Base-by-base conservation (phyloP, 257 asterid genomes). In the Penstemon davidsonii region DNA sequence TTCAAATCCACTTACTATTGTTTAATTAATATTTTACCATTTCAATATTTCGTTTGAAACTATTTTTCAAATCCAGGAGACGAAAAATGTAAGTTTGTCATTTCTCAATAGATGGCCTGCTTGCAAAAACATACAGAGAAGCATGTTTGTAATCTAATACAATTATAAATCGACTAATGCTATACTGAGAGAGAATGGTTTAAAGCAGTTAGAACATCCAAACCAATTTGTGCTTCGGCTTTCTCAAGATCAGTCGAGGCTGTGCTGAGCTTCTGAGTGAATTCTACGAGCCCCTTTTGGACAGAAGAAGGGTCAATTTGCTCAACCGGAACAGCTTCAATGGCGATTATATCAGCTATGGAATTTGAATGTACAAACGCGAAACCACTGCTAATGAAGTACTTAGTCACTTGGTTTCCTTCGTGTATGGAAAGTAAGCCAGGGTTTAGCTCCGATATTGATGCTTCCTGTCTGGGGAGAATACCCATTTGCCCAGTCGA, bases 391-490 rank as follows among this genome's bases (percentile, higher is more conserved):
- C 88, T 85, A 0, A 87, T 62, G 74, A 85, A 83, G 57, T 78
- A 85, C 55, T 83, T 79, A 3, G 72, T 74, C 54, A 83, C 81
- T 36, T 77, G 78, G 49, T 78, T 64, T 6, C 76, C 86, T n/a
- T 81, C 86, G 10, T 83, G 89, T 33, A 85, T 75, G 33, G 86
- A 69, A 36, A 81, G 74, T 4, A 83, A 64, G 55, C 95, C 85
- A 0, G 91, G 80, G 68, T 87, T 84, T 59, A 87, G 80, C 80
- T 81, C 89, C 5, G 91, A 77, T 53, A 87, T 79, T 46, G 84
- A 81, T 6, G 87, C 38, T 39, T 75, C 73, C 40, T 87, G 89
- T 60, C 89, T 91, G 2, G 91, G 86, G 60, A 81, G 84, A 60
- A 85, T 71, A 19, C 91, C 89, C 89, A 85, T 74, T 74, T 79